These are phyloP conservation scores for Pyricularia grisea DNA, from an alignment of 2,329 filamentous ascomycete genomes.

Conservation along the genomic window DNA sequence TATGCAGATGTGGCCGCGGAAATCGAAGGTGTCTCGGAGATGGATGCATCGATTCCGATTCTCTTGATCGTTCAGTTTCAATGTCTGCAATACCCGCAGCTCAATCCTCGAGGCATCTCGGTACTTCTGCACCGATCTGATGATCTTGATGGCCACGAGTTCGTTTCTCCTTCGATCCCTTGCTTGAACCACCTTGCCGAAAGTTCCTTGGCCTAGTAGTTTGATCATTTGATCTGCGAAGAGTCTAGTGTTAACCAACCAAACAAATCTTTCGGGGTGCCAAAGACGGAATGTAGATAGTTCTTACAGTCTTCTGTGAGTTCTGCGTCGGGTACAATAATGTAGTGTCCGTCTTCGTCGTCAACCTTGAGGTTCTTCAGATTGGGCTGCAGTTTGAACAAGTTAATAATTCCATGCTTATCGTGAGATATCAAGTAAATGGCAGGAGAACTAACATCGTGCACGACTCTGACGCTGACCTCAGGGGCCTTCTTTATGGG, in stretches of 20 bases:
- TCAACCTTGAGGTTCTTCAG: conserved; percentile 68
- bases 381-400: conserved; percentile 21
- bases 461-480: conserved; percentile 53
- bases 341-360: conserved; percentile 95
- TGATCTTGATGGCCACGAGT: conserved; percentile 90
- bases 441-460: conserved; percentile 42
- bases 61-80: conserved; percentile 81
- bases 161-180: conserved; percentile 70
- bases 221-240: conserved; percentile 72
- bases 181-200: conserved; percentile 95
- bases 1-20: conserved; percentile 89
- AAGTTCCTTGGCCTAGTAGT: conserved; percentile 90
- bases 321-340: conserved; percentile 78
- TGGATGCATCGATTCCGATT: conserved; percentile 98
- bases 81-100: conserved; percentile 80
- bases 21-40: conserved; percentile 93
- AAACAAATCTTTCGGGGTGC: conserved; percentile 13
- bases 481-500: conserved; percentile 86
- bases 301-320: conserved; percentile 82
- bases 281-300: not conserved
- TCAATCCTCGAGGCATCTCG: conserved; percentile 94
- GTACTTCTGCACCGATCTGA: conserved; percentile 96
- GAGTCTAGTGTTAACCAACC: not conserved
- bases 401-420: conserved; percentile 7
- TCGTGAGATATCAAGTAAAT: not conserved